These are phyloP conservation scores for Leccinum boreale DNA, from an alignment of 768 basidiomycete species.

Conservation along the genomic window DNA sequence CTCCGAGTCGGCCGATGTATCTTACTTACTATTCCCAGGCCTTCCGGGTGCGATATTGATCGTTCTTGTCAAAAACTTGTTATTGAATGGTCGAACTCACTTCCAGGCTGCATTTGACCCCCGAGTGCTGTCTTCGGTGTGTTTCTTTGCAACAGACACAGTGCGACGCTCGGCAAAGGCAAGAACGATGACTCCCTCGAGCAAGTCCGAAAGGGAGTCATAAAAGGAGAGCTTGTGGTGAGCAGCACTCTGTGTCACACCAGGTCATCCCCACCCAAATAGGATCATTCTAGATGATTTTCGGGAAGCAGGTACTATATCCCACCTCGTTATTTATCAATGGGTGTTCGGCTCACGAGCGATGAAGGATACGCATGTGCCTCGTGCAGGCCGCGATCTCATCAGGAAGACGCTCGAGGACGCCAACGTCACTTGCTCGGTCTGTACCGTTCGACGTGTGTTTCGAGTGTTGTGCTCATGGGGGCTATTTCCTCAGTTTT, in stretches of 20 bases:
- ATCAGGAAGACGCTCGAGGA: slow-evolving; percentile 84
- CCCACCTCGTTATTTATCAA: not conserved
- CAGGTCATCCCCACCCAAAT: not conserved
- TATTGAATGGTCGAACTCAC: not conserved
- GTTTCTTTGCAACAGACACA: slow-evolving; percentile 95
- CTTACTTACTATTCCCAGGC: slow-evolving; percentile 43
- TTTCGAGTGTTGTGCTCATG: slow-evolving; percentile 7
- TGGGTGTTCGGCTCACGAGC: not conserved
- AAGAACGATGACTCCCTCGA: slow-evolving; percentile 79
- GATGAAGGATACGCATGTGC: slow-evolving; percentile 85
- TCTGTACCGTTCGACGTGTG: slow-evolving; percentile 36
- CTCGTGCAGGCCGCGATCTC: slow-evolving; percentile 79
- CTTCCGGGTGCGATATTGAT: slow-evolving; percentile 41
- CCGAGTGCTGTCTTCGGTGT: slow-evolving; percentile 79
- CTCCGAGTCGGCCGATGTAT: not conserved
- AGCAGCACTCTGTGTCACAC: slow-evolving; percentile 21
- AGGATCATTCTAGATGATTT: slow-evolving; percentile 71
- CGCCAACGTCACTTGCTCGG: slow-evolving; percentile 65
- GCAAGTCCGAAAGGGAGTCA: slow-evolving; percentile 69
- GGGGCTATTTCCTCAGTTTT: slow-evolving; percentile 49
- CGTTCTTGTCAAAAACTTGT: not conserved
- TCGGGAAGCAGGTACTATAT: slow-evolving; percentile 78
- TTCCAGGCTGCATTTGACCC: slow-evolving; percentile 82
- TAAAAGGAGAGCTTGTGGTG: slow-evolving; percentile 87
- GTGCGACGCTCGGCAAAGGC: slow-evolving; percentile 80